Conservation (phyloP, 306 rosid genomes). For the Prunus salicina region DNA sequence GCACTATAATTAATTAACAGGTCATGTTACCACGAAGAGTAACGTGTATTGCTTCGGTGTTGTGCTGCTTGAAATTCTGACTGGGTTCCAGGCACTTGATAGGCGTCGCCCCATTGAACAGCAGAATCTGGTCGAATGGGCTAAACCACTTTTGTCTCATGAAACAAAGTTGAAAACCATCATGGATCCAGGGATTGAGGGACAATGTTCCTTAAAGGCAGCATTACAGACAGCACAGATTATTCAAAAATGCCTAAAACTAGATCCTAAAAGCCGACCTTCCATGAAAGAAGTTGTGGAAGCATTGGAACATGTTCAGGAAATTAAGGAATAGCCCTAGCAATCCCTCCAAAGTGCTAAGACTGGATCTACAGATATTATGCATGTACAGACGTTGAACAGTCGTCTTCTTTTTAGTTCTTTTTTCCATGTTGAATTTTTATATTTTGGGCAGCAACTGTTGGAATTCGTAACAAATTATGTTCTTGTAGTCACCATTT, state of each 20-base stretch:
- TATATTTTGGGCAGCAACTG: not conserved
- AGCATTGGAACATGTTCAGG: constrained; percentile 48
- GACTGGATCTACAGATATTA: no score
- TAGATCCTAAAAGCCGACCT: constrained; percentile 65
- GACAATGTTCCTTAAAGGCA: constrained; percentile 65
- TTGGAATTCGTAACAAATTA: constrained; percentile 9
- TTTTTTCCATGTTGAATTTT: not conserved
- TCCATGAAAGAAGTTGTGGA: constrained; percentile 69
- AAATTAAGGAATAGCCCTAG: constrained; percentile 34
- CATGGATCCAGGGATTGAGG: constrained; percentile 56
- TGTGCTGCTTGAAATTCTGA: constrained; percentile 76
- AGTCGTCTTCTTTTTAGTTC: constrained; percentile 1
- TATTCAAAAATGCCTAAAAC: constrained; percentile 52
- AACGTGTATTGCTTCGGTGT: constrained; percentile 92
- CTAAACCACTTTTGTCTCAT: constrained; percentile 44
- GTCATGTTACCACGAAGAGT: constrained; percentile 81
- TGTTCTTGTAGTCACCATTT: constrained; percentile 5
- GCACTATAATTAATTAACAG: constrained; percentile 34
- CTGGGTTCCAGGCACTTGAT: constrained; percentile 66
- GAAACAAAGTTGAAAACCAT: constrained; percentile 44
- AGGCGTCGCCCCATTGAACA: constrained; percentile 35
- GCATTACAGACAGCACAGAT: constrained; percentile 47
- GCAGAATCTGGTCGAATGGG: constrained; percentile 74
- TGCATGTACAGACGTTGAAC: not conserved
- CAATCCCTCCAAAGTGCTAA: not conserved